Evolutionary conservation across 2,329 filamentous ascomycete genomes (phyloP), one percentile per base, ranked within the genome.

Genomic region (Verticillium isaacii): DNA sequence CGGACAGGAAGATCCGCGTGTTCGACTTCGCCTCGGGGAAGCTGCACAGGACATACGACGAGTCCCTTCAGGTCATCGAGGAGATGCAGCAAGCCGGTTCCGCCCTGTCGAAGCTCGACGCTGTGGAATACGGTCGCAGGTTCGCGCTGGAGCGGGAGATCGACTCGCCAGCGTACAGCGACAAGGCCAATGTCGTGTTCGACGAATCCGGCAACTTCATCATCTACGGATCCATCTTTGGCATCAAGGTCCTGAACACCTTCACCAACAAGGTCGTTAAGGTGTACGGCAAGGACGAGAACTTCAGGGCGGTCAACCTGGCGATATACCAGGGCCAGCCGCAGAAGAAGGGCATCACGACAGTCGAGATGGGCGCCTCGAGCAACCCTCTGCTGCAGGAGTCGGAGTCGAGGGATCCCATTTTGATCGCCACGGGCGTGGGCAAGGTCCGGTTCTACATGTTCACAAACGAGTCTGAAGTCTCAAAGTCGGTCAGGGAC

Each of bases 81-180:
- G 92, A 96, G 65, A 97, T 97, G 92, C 94, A 99, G 70, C 92
- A 97, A 76, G 91, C 92, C n/a, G 93, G 93, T 0, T 95, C 90
- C 0, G 88, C 90, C 0, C 78, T 90, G 8, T 87, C 92, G 62
- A 92, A 92, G 66, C 78, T 99, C 1, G 95, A 98, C 61, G 87
- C 92, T 65, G 86, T 97, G 5, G 95, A 99, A 68, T 98, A 99
- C 71, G 93, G 94, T 3, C 87, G 95, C 50, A 85, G 94, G 23
- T 78, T 98, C 37, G 94, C 91, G 2, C 85, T 92, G 3, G 95
- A 99, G 76, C 87, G 89, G 54, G 94, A 97, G 61, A 80, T 98
- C 5, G 93, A 97, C 69, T 87, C 87, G 32, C 81, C 87, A 14
- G 74, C 82, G 0, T 78, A 91, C 39, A 85, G 85, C 56, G 82